Conservation (phyloP, 305 asterid species). For the Fraxinus albicans region DNA sequence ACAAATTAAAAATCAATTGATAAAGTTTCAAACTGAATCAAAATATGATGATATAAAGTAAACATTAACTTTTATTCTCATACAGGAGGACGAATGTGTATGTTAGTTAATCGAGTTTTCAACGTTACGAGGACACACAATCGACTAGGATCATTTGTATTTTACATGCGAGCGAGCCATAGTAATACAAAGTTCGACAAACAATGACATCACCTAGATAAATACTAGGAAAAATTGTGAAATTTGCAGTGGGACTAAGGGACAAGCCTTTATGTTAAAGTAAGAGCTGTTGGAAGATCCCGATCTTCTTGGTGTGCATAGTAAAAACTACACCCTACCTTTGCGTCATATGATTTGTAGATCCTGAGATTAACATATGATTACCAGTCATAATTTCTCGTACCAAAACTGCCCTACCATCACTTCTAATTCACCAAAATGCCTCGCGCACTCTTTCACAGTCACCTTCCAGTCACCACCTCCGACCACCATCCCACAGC, state of each 20-base stretch:
- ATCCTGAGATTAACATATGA: not conserved
- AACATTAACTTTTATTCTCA: not conserved
- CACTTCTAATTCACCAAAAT: slow-evolving; percentile 11
- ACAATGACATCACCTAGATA: not conserved
- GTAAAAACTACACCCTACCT: not conserved
- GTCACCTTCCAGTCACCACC: slow-evolving; percentile 3
- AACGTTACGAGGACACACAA: not conserved
- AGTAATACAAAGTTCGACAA: not conserved
- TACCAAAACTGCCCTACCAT: not conserved
- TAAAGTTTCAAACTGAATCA: no score
- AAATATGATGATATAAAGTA: no score
- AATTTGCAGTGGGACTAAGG: not conserved
- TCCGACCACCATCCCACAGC: slow-evolving; percentile 4
- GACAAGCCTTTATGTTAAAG: not conserved
- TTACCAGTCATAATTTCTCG: not conserved
- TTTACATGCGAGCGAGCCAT: no score
- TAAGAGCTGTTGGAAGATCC: not conserved
- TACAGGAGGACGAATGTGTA: not conserved
- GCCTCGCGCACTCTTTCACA: slow-evolving; percentile 16
- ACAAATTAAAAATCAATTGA: no score
- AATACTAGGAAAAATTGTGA: not conserved
- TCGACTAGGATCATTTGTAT: not conserved
- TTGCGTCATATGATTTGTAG: not conserved
- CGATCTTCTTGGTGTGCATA: not conserved
- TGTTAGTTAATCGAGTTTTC: not conserved